Percentiles rank a stretch among this genome's conserved stretches.
phyloP scores from a whole-genome alignment of 208 protist species.

The Leptomonas pyrrhocoris region DNA sequence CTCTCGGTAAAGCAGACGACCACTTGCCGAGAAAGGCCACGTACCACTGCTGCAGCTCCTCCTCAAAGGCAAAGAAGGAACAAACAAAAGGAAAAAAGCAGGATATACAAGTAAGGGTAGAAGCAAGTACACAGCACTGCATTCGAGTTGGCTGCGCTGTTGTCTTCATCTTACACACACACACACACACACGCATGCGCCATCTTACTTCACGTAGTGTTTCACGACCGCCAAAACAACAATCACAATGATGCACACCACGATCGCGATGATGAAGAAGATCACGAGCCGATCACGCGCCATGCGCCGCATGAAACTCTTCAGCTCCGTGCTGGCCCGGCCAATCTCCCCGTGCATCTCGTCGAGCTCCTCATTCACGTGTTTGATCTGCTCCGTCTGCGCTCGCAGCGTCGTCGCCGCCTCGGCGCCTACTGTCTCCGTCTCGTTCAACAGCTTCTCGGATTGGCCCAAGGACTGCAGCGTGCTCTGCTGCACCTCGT shows the following conservation, averaged over 20 bases:
- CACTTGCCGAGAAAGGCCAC: no score
- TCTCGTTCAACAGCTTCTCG: slow-evolving; percentile 72
- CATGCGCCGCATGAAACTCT: slow-evolving; percentile 83
- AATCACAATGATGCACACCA: slow-evolving; percentile 82
- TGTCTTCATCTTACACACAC: neutral
- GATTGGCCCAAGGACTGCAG: slow-evolving; percentile 62
- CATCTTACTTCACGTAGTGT: slow-evolving; percentile 22
- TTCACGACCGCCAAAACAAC: slow-evolving; percentile 61
- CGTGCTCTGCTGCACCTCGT: slow-evolving; percentile 58
- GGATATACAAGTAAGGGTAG: no score
- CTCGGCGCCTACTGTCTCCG: slow-evolving; percentile 66
- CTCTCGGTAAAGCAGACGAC: no score
- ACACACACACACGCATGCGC: neutral
- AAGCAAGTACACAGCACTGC: no score
- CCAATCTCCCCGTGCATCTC: slow-evolving; percentile 53
- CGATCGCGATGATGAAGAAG: slow-evolving; percentile 74
- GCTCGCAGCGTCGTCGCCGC: slow-evolving; percentile 57
- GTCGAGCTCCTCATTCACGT: slow-evolving; percentile 61
- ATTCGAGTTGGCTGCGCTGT: no score
- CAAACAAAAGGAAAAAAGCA: no score
- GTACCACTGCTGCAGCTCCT: no score
- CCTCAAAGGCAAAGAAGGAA: no score
- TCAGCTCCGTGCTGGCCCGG: slow-evolving; percentile 45
- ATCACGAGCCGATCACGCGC: slow-evolving; percentile 86
- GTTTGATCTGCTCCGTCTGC: slow-evolving; percentile 82